Evolutionary conservation across 73 alveolate genomes (phyloP).

Genomic region (Urostyla sp.): DNA sequence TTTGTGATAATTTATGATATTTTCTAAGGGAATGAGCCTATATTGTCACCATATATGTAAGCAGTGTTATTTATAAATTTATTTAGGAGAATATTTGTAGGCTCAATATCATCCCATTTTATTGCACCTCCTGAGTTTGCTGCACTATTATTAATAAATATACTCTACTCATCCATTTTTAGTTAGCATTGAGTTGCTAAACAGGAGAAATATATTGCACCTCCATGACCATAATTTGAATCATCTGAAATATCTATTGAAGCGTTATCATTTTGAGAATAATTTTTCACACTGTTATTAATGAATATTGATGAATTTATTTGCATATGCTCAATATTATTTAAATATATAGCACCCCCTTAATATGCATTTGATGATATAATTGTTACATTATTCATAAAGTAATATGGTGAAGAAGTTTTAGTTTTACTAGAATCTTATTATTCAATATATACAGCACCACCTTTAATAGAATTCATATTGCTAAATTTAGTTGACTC

Average conservation of each 20-base stretch:
- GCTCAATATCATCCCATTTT: conserved; percentile 28
- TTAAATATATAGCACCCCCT: conserved; percentile 45
- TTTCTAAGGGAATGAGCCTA: conserved; percentile 1
- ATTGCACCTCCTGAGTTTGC: conserved; percentile 23
- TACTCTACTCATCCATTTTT: background rate
- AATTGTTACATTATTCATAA: no score
- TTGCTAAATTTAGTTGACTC: background rate
- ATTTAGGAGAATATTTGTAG: background rate
- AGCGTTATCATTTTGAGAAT: background rate
- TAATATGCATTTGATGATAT: background rate
- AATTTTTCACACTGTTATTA: background rate
- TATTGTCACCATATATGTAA: conserved; percentile 17
- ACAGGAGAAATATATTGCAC: conserved; percentile 34
- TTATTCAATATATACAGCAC: conserved; percentile 20
- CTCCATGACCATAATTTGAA: conserved; percentile 48
- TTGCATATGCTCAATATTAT: background rate
- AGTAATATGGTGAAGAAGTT: background rate
- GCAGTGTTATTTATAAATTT: conserved; percentile 2
- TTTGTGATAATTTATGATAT: background rate
- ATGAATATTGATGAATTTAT: background rate
- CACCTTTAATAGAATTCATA: background rate
- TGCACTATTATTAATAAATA: background rate
- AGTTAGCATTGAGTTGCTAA: background rate
- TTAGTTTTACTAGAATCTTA: background rate
- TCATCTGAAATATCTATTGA: no score